phyloP scores from a whole-genome alignment of 257 asterid species.

The Leptodermis oblonga region DNA sequence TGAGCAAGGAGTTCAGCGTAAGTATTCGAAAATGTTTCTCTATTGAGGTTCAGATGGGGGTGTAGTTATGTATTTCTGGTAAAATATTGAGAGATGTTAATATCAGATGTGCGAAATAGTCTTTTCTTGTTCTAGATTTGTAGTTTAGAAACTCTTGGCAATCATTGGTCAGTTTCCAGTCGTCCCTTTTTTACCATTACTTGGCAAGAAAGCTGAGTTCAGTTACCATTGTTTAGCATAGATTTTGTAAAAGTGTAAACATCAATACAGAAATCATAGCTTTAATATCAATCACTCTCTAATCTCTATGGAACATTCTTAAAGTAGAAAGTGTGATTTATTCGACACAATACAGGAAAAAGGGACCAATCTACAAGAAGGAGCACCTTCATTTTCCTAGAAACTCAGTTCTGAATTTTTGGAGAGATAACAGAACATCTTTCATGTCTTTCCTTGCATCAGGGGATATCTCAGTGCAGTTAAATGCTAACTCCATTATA shows the following conservation, averaged over 20 bases:
- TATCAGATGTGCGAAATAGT: background rate
- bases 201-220: background rate
- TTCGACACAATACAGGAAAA: background rate
- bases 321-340: background rate
- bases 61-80: background rate
- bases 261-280: background rate
- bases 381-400: background rate
- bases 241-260: background rate
- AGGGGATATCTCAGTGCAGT: constrained; percentile 10
- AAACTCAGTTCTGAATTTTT: constrained; percentile 11
- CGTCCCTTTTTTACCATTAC: too few species aligned
- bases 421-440: background rate
- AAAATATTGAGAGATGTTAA: background rate
- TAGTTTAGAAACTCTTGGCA: background rate
- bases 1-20: background rate
- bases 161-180: too few species aligned
- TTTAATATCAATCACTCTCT: background rate
- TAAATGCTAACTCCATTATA: constrained; percentile 2
- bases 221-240: background rate
- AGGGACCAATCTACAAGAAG: background rate
- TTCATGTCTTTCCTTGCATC: constrained; percentile 13
- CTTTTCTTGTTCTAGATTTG: background rate
- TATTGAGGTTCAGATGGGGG: background rate
- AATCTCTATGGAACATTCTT: background rate
- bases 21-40: background rate